Percentiles rank a stretch among this genome's conserved stretches.
phyloP scores from a whole-genome alignment of 805 yeast species.

The Ogataea glucozyma region DNA sequence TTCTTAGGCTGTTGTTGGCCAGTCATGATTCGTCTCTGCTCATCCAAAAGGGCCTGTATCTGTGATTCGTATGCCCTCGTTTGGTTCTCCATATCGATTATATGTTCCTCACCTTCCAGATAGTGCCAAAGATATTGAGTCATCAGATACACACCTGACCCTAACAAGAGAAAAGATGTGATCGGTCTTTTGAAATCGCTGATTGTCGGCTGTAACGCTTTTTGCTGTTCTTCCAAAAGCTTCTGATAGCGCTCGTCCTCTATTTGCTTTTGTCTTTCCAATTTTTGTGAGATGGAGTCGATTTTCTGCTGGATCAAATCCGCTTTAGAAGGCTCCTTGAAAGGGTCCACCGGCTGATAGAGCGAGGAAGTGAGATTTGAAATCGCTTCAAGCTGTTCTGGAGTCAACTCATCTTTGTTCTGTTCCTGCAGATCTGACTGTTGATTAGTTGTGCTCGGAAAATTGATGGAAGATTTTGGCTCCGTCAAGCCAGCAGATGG shows the following conservation, averaged over 20 bases:
- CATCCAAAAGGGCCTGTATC: slow-evolving; percentile 31
- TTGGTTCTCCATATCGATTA: slow-evolving; percentile 25
- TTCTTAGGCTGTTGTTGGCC: slow-evolving; percentile 4
- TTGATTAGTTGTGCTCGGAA: neutral
- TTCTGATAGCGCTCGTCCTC: slow-evolving; percentile 25
- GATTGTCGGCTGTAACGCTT: slow-evolving; percentile 30
- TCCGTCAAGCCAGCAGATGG: slow-evolving; percentile 7
- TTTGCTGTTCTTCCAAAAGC: slow-evolving; percentile 20
- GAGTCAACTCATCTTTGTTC: slow-evolving; percentile 2
- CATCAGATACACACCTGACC: slow-evolving; percentile 34
- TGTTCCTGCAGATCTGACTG: neutral
- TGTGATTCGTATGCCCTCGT: slow-evolving; percentile 27
- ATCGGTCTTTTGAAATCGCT: slow-evolving; percentile 37
- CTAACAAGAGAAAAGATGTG: slow-evolving; percentile 33
- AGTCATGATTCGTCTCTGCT: slow-evolving; percentile 22
- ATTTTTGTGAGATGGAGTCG: slow-evolving; percentile 25
- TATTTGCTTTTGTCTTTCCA: slow-evolving; percentile 25
- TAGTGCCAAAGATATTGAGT: slow-evolving; percentile 36
- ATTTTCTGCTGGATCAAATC: slow-evolving; percentile 32
- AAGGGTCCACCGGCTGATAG: slow-evolving; percentile 34
- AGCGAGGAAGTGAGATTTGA: slow-evolving; percentile 22
- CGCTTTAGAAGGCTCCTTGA: slow-evolving; percentile 31
- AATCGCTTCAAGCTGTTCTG: slow-evolving; percentile 21
- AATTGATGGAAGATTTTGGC: neutral
- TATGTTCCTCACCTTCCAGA: slow-evolving; percentile 34